Evolutionary conservation across 331 rosid genomes (phyloP), one percentile per base, ranked within the genome.

Genomic region (Malus hybrid): DNA sequence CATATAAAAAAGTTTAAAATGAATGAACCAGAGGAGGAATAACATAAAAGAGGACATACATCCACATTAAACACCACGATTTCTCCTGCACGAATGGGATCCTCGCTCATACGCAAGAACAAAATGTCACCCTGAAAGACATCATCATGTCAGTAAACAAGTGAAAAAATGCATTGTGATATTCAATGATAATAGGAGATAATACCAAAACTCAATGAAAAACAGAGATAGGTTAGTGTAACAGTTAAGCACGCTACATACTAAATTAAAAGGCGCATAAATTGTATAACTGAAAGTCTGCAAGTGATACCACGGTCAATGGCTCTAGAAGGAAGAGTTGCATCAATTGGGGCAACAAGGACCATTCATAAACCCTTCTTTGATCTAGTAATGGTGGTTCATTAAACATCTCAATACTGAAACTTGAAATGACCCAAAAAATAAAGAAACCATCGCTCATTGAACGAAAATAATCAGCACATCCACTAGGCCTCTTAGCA

Each of bases 51-150:
- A 46, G 33, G 70, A 61, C 89, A 74, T 86, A 87, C 95, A 59
- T 90, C 85, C 8, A 85, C 24, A 31, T 81, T 90, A 78, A 76
- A 10, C 48, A 42, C 48, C 48, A 42, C 48, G 48, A 42, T 10
- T 42, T 42, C 48, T 42, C 48, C 48, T 0, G 97, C 88, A 32
- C 93, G 91, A 77, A 90, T 92, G n/a, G 97, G 97, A 69, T 88
- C 93, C 52, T 85, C 76, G 76, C 83, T 87, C 96, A 93, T 87
- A 86, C 78, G 93, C 77, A 90, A 80, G 82, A 93, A 90, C 67
- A 90, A 86, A 82, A 93, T 93, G 86, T 93, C 97, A 46, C 96
- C 97, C 94, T 88, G 84, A 46, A 73, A 28, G 32, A 63, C 31
- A 73, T 44, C 32, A 33, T 65, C 1, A 34, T 6, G 46, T 39